A percentile compares a stretch with the other conserved stretches of the same genome.
Conservation (phyloP, 345 rosid genomes). For the Toxicodendron radicans region DNA sequence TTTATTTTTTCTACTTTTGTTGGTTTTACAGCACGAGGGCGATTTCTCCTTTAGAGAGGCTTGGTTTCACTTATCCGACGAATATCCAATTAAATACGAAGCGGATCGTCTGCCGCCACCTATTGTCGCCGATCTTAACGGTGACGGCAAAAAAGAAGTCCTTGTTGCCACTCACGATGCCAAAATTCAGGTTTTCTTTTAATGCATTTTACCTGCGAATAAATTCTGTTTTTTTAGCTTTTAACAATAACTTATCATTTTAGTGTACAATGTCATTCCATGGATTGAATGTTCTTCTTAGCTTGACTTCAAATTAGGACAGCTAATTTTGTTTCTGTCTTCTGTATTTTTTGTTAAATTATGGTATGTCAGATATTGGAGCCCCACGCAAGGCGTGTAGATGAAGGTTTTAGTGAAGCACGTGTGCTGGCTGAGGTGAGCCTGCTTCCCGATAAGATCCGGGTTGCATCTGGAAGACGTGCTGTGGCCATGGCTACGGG, state of each 20-base stretch:
- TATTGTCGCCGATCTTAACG: slow-evolving; percentile 86
- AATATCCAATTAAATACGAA: slow-evolving; percentile 82
- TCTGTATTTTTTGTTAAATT: neutral
- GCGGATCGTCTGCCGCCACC: slow-evolving; percentile 95
- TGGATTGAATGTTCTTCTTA: too few species aligned
- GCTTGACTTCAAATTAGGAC: neutral
- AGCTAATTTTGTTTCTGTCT: neutral
- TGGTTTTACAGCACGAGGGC: slow-evolving; percentile 72
- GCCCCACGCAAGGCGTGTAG: slow-evolving; percentile 78
- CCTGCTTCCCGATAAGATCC: slow-evolving; percentile 84
- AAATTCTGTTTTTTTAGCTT: neutral
- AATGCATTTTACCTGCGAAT: neutral
- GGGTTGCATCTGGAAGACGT: slow-evolving; percentile 81
- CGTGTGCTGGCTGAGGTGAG: slow-evolving; percentile 64
- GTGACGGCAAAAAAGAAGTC: slow-evolving; percentile 89
- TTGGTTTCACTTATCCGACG: slow-evolving; percentile 84
- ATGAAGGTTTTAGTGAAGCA: slow-evolving; percentile 91
- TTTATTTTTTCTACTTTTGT: neutral
- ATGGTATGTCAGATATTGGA: slow-evolving; percentile 61
- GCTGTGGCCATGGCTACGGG: slow-evolving; percentile 97
- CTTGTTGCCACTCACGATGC: slow-evolving; percentile 94
- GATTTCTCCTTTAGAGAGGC: slow-evolving; percentile 96
- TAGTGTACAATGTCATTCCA: too few species aligned
- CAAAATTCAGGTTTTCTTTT: slow-evolving; percentile 72
- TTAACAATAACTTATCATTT: neutral